These are phyloP conservation scores for Leucocoprinus birnbaumii DNA, from an alignment of 768 basidiomycete species.

Conservation along the genomic window DNA sequence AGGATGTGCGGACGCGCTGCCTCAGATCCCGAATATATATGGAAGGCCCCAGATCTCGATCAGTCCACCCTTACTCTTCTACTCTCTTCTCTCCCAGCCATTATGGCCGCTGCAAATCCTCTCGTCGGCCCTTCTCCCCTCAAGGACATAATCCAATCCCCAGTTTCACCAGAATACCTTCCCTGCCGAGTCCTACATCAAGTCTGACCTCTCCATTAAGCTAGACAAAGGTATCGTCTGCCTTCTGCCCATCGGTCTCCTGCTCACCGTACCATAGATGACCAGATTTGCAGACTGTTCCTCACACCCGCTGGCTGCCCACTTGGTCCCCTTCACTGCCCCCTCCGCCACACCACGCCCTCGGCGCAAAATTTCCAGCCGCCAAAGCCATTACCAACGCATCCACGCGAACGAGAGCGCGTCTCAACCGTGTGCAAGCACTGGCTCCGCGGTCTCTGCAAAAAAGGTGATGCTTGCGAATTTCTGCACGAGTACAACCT, in stretches of 20 bases:
- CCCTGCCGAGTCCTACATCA: slow-evolving; percentile 75
- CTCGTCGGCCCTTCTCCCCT: slow-evolving; percentile 56
- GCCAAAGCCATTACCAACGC: slow-evolving; percentile 75
- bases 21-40: background rate
- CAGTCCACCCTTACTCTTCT: background rate
- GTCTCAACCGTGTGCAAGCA: slow-evolving; percentile 97
- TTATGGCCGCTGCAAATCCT: slow-evolving; percentile 42
- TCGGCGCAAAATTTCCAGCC: slow-evolving; percentile 89
- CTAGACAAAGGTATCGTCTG: slow-evolving; percentile 82
- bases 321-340: slow-evolving; percentile 88
- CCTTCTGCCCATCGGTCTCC: background rate
- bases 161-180: slow-evolving; percentile 96
- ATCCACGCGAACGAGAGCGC: slow-evolving; percentile 81
- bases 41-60: slow-evolving; percentile 7
- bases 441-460: slow-evolving; percentile 96
- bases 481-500: slow-evolving; percentile 99
- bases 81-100: background rate
- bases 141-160: slow-evolving; percentile 73
- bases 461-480: slow-evolving; percentile 97
- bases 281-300: slow-evolving; percentile 88
- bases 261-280: slow-evolving; percentile 49
- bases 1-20: background rate
- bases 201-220: slow-evolving; percentile 79
- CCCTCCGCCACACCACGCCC: slow-evolving; percentile 87
- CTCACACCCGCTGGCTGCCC: slow-evolving; percentile 85